phyloP scores from a whole-genome alignment of 805 yeast genomes.

The Danielozyma ontarioensis region DNA sequence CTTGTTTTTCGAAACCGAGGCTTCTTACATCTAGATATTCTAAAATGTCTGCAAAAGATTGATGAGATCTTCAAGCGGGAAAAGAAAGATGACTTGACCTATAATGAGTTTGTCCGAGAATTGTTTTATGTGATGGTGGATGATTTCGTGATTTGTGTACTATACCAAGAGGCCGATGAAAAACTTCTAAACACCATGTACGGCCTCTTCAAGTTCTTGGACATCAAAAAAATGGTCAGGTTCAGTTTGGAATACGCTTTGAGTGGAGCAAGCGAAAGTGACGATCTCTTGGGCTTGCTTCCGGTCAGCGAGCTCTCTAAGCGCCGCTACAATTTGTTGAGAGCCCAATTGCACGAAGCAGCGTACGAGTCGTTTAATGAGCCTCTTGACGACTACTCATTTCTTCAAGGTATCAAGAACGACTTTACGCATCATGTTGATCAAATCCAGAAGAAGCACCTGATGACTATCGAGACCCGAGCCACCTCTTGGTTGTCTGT shows the following conservation, averaged over 20 bases:
- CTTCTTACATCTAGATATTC: slow-evolving; percentile 49
- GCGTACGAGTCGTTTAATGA: neutral
- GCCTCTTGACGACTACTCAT: slow-evolving; percentile 10
- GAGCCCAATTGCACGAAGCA: neutral
- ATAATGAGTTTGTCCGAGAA: slow-evolving; percentile 13
- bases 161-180: slow-evolving; percentile 65
- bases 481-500: slow-evolving; percentile 21
- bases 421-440: slow-evolving; percentile 23
- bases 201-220: slow-evolving; percentile 47
- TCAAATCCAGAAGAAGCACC: slow-evolving; percentile 5
- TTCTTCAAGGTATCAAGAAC: slow-evolving; percentile 24
- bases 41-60: slow-evolving; percentile 9
- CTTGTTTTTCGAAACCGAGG: slow-evolving; percentile 81
- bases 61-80: slow-evolving; percentile 7
- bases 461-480: slow-evolving; percentile 5
- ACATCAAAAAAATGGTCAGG: slow-evolving; percentile 45
- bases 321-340: neutral
- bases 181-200: slow-evolving; percentile 45
- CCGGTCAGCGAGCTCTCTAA: slow-evolving; percentile 12
- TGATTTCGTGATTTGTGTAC: slow-evolving; percentile 60
- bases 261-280: slow-evolving; percentile 37
- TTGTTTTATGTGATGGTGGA: slow-evolving; percentile 44
- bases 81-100: slow-evolving; percentile 20
- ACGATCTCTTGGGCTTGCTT: slow-evolving; percentile 30
- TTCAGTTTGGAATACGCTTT: slow-evolving; percentile 56